Conservation (phyloP, 139 green algal species). For the Chlorokybus atmophyticus region DNA sequence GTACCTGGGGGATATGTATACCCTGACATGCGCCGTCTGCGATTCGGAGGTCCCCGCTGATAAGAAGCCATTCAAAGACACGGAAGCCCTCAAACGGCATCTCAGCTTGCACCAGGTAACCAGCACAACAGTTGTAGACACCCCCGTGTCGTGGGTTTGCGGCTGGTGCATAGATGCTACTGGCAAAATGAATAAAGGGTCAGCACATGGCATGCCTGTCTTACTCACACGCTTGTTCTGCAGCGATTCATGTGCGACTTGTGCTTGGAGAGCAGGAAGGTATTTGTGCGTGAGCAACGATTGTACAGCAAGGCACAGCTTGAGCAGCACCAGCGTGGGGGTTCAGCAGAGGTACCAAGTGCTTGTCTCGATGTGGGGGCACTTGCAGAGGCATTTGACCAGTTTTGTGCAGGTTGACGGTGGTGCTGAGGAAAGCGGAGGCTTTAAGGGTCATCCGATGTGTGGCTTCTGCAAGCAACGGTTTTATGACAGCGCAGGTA, state of each 20-base stretch:
- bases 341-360: too few relatives aligned
- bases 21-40: constrained; percentile 22
- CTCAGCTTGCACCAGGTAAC: constrained; percentile 39
- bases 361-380: too few relatives aligned
- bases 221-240: too few relatives aligned
- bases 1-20: constrained; percentile 37
- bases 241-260: constrained; percentile 75
- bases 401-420: too few relatives aligned
- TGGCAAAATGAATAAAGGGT: too few relatives aligned
- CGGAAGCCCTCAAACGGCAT: constrained; percentile 45
- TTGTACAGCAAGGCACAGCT: constrained; percentile 68
- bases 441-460: constrained; percentile 76
- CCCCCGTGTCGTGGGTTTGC: too few relatives aligned
- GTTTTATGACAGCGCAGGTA: constrained; percentile 72
- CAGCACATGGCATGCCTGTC: too few relatives aligned
- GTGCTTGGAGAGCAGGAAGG: constrained; percentile 73
- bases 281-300: constrained; percentile 77
- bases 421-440: constrained; percentile 24
- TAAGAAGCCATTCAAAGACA: constrained; percentile 14
- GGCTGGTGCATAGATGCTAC: too few relatives aligned
- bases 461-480: constrained; percentile 49
- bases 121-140: too few relatives aligned
- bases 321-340: constrained; percentile 66
- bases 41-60: too few relatives aligned
- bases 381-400: too few relatives aligned